phyloP scores from a whole-genome alignment of 805 yeast species.

The Candida ulmi region DNA sequence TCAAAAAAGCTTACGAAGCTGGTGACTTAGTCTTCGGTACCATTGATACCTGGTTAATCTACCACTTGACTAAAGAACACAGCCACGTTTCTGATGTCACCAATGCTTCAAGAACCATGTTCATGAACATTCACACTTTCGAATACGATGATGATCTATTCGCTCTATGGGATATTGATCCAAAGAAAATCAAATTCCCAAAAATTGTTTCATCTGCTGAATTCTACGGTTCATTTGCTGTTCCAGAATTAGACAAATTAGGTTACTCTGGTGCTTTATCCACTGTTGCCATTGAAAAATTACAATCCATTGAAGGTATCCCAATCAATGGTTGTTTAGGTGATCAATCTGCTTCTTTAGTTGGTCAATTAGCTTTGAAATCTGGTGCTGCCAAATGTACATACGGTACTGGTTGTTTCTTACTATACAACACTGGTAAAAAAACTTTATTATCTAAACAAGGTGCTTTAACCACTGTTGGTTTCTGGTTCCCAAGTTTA shows the following conservation, averaged over 20 bases:
- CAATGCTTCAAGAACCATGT: conserved; percentile 87
- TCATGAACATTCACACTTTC: conserved; percentile 73
- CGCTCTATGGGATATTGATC: conserved; percentile 76
- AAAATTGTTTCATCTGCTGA: conserved; percentile 75
- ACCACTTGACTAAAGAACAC: conserved; percentile 68
- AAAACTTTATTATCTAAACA: conserved; percentile 63
- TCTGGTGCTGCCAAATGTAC: conserved; percentile 91
- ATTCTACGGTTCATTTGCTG: conserved; percentile 63
- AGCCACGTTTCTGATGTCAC: conserved; percentile 80
- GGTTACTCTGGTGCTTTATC: conserved; percentile 48
- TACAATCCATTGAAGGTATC: conserved; percentile 45
- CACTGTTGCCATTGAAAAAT: conserved; percentile 44
- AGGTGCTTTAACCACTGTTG: conserved; percentile 87
- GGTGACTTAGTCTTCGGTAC: conserved; percentile 90
- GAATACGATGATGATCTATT: conserved; percentile 74
- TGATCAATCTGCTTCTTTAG: conserved; percentile 90
- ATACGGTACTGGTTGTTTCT: conserved; percentile 93
- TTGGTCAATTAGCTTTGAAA: conserved; percentile 83
- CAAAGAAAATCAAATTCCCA: conserved; percentile 59
- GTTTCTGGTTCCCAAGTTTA: conserved; percentile 79
- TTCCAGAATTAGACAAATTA: conserved; percentile 51
- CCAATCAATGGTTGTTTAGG: conserved; percentile 91
- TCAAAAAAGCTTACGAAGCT: conserved; percentile 60
- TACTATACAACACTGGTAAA: conserved; percentile 81
- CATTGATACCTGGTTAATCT: conserved; percentile 89